These are phyloP conservation scores for Rutstroemia sp. DNA, from an alignment of 2,329 filamentous ascomycete genomes.

Conservation along the genomic window DNA sequence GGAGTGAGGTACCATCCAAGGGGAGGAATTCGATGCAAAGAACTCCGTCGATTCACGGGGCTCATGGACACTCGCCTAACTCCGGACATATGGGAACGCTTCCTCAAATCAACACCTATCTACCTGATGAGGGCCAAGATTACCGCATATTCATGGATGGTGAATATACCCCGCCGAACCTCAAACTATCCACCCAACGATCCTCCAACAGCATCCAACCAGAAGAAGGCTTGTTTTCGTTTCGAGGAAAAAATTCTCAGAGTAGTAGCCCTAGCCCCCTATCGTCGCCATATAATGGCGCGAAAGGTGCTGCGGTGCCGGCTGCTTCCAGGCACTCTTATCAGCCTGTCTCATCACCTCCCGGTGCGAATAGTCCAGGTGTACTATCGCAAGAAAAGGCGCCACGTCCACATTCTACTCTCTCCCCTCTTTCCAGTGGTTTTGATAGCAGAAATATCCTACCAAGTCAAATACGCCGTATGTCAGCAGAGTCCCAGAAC, in stretches of 20 bases:
- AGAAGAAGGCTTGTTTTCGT: slow-evolving; percentile 6
- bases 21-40: neutral
- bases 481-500: neutral
- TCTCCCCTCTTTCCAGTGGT: neutral
- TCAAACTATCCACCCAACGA: neutral
- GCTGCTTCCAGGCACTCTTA: slow-evolving; percentile 9
- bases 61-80: neutral
- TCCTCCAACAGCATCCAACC: slow-evolving; percentile 5
- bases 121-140: neutral
- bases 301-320: slow-evolving; percentile 12
- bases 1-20: neutral
- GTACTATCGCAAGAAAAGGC: neutral
- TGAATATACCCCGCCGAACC: neutral
- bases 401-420: neutral
- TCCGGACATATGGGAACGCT: neutral
- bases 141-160: neutral
- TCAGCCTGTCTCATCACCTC: neutral
- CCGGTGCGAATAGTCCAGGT: neutral
- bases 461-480: slow-evolving; percentile 1
- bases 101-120: neutral
- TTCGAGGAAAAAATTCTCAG: neutral
- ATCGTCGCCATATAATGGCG: slow-evolving; percentile 2
- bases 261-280: neutral
- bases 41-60: slow-evolving; percentile 3
- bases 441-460: neutral